Evolutionary conservation across 1,284 basidiomycete genomes (phyloP).

Genomic region (Apiotrichum mycotoxinovorans): DNA sequence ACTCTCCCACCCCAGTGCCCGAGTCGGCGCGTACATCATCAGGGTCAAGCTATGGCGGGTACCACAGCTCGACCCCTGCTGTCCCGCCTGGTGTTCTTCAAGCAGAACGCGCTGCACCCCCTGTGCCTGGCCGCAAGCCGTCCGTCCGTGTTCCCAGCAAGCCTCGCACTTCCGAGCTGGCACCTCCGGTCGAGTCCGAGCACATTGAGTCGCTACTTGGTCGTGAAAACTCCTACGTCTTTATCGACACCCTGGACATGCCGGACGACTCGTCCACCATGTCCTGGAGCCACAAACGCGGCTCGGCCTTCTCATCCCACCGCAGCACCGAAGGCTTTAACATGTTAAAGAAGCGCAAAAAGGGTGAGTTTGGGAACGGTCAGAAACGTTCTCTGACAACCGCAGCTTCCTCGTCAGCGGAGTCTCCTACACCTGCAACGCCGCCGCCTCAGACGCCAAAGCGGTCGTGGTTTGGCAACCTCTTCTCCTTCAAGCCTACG

Average conservation of each 20-base stretch:
- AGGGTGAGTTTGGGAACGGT: conserved; percentile 14
- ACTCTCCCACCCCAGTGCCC: conserved; percentile 8
- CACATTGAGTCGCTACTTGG: conserved; percentile 29
- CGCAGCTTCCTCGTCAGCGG: neutral
- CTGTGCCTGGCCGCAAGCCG: neutral
- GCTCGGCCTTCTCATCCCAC: conserved; percentile 25
- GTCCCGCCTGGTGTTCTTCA: neutral
- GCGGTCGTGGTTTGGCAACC: conserved; percentile 79
- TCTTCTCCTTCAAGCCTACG: conserved; percentile 80
- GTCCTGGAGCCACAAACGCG: conserved; percentile 33
- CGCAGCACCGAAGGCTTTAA: conserved; percentile 42
- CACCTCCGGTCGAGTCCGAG: conserved; percentile 21
- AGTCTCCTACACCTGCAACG: neutral
- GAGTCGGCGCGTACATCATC: neutral
- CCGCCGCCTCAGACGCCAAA: conserved; percentile 46
- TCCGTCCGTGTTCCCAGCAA: neutral
- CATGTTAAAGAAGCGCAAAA: conserved; percentile 46
- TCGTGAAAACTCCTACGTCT: conserved; percentile 44
- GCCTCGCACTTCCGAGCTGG: conserved; percentile 16
- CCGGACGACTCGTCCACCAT: conserved; percentile 23
- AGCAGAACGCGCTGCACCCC: conserved; percentile 13
- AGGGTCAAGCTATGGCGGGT: conserved; percentile 1
- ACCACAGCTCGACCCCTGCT: neutral
- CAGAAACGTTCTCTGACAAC: neutral
- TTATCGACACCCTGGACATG: conserved; percentile 38